phyloP scores from a whole-genome alignment of 495 filamentous ascomycete genomes.

The Rostrohypoxylon terebratum region DNA sequence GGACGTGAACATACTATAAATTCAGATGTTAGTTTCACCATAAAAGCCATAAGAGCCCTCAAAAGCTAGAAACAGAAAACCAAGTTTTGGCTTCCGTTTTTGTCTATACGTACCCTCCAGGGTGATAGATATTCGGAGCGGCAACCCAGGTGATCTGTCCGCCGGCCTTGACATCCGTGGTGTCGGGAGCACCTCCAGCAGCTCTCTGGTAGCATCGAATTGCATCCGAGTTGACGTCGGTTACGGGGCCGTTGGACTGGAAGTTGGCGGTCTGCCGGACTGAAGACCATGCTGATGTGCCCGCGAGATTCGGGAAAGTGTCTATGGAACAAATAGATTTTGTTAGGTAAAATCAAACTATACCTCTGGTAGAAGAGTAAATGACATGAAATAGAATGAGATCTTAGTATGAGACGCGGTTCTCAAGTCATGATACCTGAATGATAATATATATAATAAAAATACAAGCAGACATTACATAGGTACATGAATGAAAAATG shows the following conservation, averaged over 20 bases:
- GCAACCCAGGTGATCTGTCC: conserved; percentile 58
- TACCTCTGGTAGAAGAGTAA: neutral
- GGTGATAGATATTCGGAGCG: conserved; percentile 60
- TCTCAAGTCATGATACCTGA: neutral
- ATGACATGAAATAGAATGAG: neutral
- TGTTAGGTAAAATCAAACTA: conserved; percentile 35
- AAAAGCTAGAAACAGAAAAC: neutral
- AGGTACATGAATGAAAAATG: neutral
- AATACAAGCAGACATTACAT: neutral
- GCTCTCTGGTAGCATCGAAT: conserved; percentile 65
- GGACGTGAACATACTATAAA: conserved; percentile 23
- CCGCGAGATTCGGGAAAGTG: conserved; percentile 51
- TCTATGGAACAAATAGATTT: conserved; percentile 34
- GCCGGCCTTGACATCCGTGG: conserved; percentile 60
- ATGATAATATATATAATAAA: neutral
- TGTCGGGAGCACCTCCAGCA: conserved; percentile 54
- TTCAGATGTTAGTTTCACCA: conserved; percentile 4
- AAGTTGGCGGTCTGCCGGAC: conserved; percentile 63
- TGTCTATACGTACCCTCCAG: conserved; percentile 50
- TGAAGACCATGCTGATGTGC: conserved; percentile 60
- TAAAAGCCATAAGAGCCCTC: neutral
- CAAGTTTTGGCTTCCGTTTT: conserved; percentile 4
- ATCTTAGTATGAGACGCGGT: neutral
- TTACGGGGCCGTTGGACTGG: conserved; percentile 65
- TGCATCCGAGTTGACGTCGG: conserved; percentile 59